phyloP scores from a whole-genome alignment of 2,329 filamentous ascomycete species.

The Plenodomus lindquistii region DNA sequence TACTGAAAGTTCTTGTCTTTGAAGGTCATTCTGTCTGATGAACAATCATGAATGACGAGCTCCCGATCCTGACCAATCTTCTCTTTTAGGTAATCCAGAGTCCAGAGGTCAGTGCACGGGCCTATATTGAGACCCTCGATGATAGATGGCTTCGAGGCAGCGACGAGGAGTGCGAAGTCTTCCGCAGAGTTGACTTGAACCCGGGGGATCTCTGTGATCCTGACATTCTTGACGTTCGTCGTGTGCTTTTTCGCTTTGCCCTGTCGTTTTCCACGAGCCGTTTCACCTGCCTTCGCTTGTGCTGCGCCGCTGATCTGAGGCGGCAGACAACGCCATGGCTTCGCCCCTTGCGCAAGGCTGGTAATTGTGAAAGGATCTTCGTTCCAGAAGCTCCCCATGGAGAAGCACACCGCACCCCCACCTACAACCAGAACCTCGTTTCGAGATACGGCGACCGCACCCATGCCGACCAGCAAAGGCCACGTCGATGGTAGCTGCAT shows the following conservation, averaged over 20 bases:
- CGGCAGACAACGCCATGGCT: slow-evolving; percentile 20
- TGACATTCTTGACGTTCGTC: slow-evolving; percentile 10
- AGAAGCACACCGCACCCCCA: slow-evolving; percentile 86
- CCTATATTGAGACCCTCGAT: slow-evolving; percentile 70
- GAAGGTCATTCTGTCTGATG: slow-evolving; percentile 73
- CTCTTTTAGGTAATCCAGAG: slow-evolving; percentile 66
- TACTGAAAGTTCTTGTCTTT: slow-evolving; percentile 82
- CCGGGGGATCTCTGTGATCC: slow-evolving; percentile 52
- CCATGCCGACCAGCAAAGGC: slow-evolving; percentile 74
- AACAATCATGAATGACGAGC: slow-evolving; percentile 75
- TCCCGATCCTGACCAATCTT: slow-evolving; percentile 48
- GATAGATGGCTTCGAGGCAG: slow-evolving; percentile 63
- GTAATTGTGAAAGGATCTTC: slow-evolving; percentile 28
- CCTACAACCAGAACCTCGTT: slow-evolving; percentile 67
- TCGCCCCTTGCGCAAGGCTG: slow-evolving; percentile 14
- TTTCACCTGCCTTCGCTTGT: slow-evolving; percentile 9
- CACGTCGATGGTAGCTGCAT: slow-evolving; percentile 45
- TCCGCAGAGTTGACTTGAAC: slow-evolving; percentile 55
- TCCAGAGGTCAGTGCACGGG: slow-evolving; percentile 69
- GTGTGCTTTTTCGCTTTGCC: slow-evolving; percentile 13
- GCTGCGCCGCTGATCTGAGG: slow-evolving; percentile 13
- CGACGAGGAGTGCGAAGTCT: slow-evolving; percentile 65
- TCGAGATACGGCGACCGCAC: slow-evolving; percentile 53
- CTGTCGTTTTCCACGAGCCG: slow-evolving; percentile 13
- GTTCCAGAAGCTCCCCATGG: slow-evolving; percentile 87